Evolutionary conservation across 2,329 filamentous ascomycete species (phyloP), one percentile per base, ranked within the genome.

Genomic region (Diaporthe australafricana): DNA sequence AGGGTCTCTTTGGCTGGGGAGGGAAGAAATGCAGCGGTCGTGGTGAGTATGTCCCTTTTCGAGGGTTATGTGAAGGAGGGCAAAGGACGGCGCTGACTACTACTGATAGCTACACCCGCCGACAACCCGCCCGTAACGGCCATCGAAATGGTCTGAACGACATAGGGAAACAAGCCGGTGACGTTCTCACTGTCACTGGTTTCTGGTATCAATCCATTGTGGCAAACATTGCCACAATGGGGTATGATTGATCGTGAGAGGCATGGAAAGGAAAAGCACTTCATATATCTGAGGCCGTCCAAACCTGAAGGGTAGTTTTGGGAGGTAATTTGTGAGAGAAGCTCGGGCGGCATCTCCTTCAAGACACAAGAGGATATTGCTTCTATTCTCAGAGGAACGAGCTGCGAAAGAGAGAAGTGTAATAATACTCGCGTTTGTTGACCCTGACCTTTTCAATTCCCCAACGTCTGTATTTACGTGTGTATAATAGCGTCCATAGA

Each of bases 141-240:
- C 1, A 71, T 73, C 38, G 72, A 73, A n/a, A 73, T 73, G 72
- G 72, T 73, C 25, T 73, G 40, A 68, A 30, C 6, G 27, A 32
- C 1, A 6, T 3, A 3, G 22, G 2, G 35, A 22, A 7, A 11
- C 20, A 20, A 12, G 5, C 16, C 17, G 20, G 25, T 11, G 16
- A 2, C 27, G 8, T 27, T 30, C 16, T 2, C 16, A 14, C 17
- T 14, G 27, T 20, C 0, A 12, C 17, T 11, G 20, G 35, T 14
- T 9, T 27, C 45, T 20, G 45, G 20, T 16, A 3, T 30, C 12
- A 9, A 2, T 14, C 3, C 3, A 25, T 65, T 27, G 38, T 9
- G 22, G 22, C 35, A 25, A 20, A 12, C 20, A n/a, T n/a, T n/a
- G n/a, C n/a, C n/a, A n/a, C n/a, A n/a, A n/a, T 35, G 11, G 27